Evolutionary conservation across 192 early-diverging fungal species (phyloP), one percentile per base, ranked within the genome.

Genomic region (Backusella parvicylindrica): DNA sequence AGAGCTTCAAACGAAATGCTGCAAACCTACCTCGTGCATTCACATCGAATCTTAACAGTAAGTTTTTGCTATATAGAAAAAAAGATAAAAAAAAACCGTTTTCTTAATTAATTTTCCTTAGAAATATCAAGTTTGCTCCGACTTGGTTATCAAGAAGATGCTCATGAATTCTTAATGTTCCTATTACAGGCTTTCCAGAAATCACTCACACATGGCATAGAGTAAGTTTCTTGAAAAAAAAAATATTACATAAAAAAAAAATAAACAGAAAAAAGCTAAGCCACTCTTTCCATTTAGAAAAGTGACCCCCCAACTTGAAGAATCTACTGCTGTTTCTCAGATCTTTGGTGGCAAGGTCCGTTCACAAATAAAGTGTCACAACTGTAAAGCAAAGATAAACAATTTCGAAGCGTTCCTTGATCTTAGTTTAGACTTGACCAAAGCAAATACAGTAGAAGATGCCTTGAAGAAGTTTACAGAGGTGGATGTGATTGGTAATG

Each of bases 341-440:
- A 86, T 96, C 12, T 95, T 96, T 91, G 93, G 93, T 67, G 95
- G 95, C 0, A 91, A 91, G 71, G 73, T 94, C 50, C 94, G 92
- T 71, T 92, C 90, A 64, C 90, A 93, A 70, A 85, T 97, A 64
- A 86, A 82, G 41, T 97, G 96, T 75, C 72, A 86, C 18, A 82
- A 79, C 26, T 97, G 96, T 81, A 84, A 89, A 26, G 71, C 86
- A 66, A 86, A 88, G 64, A 95, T 94, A 31, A 88, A 92, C 71
- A 97, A 91, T 0, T 91, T 87, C 71, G 94, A 95, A 68, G 84
- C 91, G 6, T 84, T 90, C 38, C 81, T 95, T 53, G 95, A 96
- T 73, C 74, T 96, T 35, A 91, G 89, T 69, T 80, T 97, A 38
- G 95, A 96, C 49, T 86, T 97, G 60, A 85, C 85, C 23, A 75